These are phyloP conservation scores for Blastobotrys illinoisensis DNA, from an alignment of 1,139 yeast genomes.

Conservation along the genomic window DNA sequence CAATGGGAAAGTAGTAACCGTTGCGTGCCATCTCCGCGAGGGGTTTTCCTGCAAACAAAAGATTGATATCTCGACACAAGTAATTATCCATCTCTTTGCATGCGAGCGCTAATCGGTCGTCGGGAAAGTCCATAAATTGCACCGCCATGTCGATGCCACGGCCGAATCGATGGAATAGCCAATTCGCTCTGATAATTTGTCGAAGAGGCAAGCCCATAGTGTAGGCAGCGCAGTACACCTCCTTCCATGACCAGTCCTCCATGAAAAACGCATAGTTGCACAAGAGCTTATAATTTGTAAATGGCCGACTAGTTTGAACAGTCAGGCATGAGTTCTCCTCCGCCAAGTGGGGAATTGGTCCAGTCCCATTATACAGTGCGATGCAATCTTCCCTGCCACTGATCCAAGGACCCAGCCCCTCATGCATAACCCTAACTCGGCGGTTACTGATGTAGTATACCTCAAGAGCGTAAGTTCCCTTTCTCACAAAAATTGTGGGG, in stretches of 20 bases:
- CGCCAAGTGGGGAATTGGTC: neutral
- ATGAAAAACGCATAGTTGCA: neutral
- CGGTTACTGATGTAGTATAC: neutral
- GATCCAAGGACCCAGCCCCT: neutral
- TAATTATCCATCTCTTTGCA: neutral
- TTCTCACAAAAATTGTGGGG: neutral
- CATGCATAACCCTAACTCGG: neutral
- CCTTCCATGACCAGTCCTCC: neutral
- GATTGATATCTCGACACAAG: neutral
- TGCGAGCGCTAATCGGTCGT: neutral
- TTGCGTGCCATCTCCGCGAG: neutral
- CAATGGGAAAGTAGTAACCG: neutral
- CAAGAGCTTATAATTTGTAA: neutral
- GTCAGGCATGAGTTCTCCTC: neutral
- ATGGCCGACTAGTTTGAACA: neutral
- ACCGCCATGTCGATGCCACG: neutral
- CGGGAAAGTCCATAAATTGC: neutral
- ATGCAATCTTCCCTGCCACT: neutral
- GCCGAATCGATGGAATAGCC: neutral
- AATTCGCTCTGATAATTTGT: neutral
- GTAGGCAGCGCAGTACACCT: neutral
- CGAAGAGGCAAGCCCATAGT: neutral
- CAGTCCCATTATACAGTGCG: neutral
- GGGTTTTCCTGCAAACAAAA: neutral
- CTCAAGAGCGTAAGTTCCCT: neutral